These are phyloP conservation scores for Leccinum longicurvipes DNA, from an alignment of 768 basidiomycete species.

Conservation along the genomic window DNA sequence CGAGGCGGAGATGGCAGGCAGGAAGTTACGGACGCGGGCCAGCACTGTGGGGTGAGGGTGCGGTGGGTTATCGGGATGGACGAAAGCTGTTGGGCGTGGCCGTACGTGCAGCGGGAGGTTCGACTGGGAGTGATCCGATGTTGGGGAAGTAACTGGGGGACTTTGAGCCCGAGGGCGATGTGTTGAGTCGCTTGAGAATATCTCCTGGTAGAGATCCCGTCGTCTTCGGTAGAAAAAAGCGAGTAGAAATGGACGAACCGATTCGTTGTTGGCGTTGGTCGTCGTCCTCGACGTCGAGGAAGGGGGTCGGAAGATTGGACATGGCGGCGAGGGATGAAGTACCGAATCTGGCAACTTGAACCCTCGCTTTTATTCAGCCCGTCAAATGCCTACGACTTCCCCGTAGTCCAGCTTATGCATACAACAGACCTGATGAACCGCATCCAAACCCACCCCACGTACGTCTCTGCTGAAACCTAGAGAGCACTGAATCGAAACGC, in stretches of 20 bases:
- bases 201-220: constrained; percentile 29
- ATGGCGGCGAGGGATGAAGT: constrained; percentile 2
- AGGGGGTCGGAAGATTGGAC: constrained; percentile 6
- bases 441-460: constrained; percentile 66
- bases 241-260: constrained; percentile 26
- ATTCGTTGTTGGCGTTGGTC: constrained; percentile 42
- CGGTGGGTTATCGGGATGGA: background rate
- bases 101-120: constrained; percentile 51
- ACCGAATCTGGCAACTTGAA: constrained; percentile 9
- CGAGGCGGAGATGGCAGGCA: constrained; percentile 64
- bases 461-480: constrained; percentile 26
- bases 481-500: constrained; percentile 8
- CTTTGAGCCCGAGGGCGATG: constrained; percentile 15
- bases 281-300: constrained; percentile 48
- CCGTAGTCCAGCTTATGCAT: constrained; percentile 76
- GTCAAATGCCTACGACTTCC: constrained; percentile 5
- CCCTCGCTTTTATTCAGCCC: background rate
- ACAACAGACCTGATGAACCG: constrained; percentile 70
- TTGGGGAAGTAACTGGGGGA: constrained; percentile 36
- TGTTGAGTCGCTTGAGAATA: constrained; percentile 40
- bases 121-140: constrained; percentile 25
- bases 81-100: constrained; percentile 2
- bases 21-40: constrained; percentile 61
- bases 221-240: background rate
- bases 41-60: constrained; percentile 45